A percentile compares a stretch with the other conserved stretches of the same genome.
Conservation (phyloP, 345 rosid genomes). For the Anastatica hierochuntica region DNA sequence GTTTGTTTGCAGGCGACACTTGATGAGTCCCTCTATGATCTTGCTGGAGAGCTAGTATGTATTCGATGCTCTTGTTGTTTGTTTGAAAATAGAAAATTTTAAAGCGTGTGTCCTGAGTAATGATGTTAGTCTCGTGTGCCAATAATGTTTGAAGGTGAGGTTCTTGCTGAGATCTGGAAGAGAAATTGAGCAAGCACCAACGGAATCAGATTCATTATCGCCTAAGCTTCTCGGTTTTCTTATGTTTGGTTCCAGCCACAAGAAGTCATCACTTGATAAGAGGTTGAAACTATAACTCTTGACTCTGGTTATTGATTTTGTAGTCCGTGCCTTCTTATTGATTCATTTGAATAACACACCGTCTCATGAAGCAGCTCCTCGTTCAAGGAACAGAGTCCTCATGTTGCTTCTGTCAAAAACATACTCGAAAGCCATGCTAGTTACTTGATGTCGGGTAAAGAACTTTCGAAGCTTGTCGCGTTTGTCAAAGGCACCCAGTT, state of each 20-base stretch:
- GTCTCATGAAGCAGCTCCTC: constrained; percentile 44
- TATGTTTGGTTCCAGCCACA: constrained; percentile 67
- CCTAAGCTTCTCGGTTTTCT: constrained; percentile 85
- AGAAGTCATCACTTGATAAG: constrained; percentile 62
- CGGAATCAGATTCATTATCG: constrained; percentile 66
- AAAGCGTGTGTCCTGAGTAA: neutral
- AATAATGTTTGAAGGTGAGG: constrained; percentile 67
- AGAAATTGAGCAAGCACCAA: constrained; percentile 67
- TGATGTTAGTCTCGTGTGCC: neutral
- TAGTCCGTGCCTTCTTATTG: no score
- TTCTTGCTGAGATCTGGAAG: constrained; percentile 96
- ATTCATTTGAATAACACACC: no score
- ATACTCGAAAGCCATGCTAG: constrained; percentile 94
- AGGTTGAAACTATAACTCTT: constrained; percentile 56
- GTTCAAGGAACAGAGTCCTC: constrained; percentile 82
- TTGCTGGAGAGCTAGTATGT: constrained; percentile 94
- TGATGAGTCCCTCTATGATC: constrained; percentile 93
- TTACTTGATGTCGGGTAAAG: constrained; percentile 94
- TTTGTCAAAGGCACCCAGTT: constrained; percentile 99
- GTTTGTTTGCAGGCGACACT: constrained; percentile 74
- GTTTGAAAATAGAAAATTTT: neutral
- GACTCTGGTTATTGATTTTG: neutral
- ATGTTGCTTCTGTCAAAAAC: constrained; percentile 78
- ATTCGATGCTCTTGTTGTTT: constrained; percentile 9
- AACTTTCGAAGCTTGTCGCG: constrained; percentile 95